Evolutionary conservation across 2,329 filamentous ascomycete genomes (phyloP), one percentile per base, ranked within the genome.

Genomic region (Dendryphion nanum): DNA sequence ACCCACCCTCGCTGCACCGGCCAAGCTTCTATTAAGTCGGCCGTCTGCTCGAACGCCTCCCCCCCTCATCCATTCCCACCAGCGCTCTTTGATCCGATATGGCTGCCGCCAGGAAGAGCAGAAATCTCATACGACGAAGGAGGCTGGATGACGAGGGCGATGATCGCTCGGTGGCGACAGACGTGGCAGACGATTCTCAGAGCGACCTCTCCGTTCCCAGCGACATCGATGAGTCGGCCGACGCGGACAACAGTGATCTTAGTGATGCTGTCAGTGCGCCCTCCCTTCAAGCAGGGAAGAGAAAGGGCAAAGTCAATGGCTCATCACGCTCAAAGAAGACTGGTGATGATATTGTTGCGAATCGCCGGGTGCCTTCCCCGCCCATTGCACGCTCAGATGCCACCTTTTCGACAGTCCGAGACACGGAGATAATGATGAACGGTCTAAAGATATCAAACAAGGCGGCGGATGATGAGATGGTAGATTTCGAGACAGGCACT

Each of bases 341-440:
- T 44, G 50, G 45, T 21, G 40, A 54, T 23, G 47, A 53, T 33
- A 8, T n/a, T n/a, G 51, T 55, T 40, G 46, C 44, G 36, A 48
- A 40, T 38, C 62, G 61, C 16, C 53, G 61, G 40, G 40, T 39
- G 31, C 55, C 53, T 12, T 61, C 58, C 28, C 56, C 58, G 43
- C 59, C 60, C 45, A 61, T 66, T 54, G 61, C 57, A 28, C 60
- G 60, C 26, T 62, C 61, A 6, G 61, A 66, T 35, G 55, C 59
- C 17, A 47, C 53, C 28, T 73, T 73, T 45, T 59, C 69, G 33
- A 62, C 70, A 3, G 64, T 72, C 19, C 69, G 73, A 28, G 79
- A 83, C 54, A 82, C 79, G 3, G 73, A 80, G 48, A 72, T 73
- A 16, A 82, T 82, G 78, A 67, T 81, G 66, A 79, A 79, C 41